phyloP scores from a whole-genome alignment of 768 basidiomycete species.

The Rhodosporidiobolus odoratus region DNA sequence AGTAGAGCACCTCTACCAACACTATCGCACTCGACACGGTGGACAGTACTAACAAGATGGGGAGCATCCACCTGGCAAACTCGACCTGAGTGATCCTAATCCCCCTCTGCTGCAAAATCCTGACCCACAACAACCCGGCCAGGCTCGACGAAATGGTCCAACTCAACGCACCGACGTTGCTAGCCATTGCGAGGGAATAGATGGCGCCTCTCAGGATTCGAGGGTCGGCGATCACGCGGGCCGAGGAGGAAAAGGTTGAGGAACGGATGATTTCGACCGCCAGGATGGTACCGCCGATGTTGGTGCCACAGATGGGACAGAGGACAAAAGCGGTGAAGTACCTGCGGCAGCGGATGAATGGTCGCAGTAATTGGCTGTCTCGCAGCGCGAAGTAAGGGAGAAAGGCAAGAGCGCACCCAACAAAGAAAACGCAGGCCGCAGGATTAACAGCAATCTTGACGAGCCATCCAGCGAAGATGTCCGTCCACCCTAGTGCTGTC shows the following conservation, averaged over 20 bases:
- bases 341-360: conserved; percentile 49
- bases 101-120: conserved; percentile 67
- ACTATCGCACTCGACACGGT: conserved; percentile 64
- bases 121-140: conserved; percentile 77
- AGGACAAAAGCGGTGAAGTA: conserved; percentile 34
- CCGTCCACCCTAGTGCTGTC: conserved; percentile 77
- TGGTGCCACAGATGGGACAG: conserved; percentile 64
- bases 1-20: conserved; percentile 62
- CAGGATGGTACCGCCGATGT: conserved; percentile 86
- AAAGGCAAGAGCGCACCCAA: conserved; percentile 55
- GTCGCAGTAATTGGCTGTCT: conserved; percentile 62
- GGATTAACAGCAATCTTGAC: conserved; percentile 53
- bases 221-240: conserved; percentile 30
- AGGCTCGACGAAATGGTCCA: conserved; percentile 83
- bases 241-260: conserved; percentile 7
- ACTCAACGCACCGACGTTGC: conserved; percentile 84
- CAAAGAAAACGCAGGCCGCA: conserved; percentile 58
- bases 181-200: conserved; percentile 66
- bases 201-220: conserved; percentile 53
- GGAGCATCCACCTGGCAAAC: conserved; percentile 68
- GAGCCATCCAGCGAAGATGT: conserved; percentile 67
- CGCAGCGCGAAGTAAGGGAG: neutral
- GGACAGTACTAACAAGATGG: conserved; percentile 64
- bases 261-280: conserved; percentile 67
- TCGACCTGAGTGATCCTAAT: conserved; percentile 58